Conservation (phyloP, 139 green algal species). For the Volvox reticuliferus region DNA sequence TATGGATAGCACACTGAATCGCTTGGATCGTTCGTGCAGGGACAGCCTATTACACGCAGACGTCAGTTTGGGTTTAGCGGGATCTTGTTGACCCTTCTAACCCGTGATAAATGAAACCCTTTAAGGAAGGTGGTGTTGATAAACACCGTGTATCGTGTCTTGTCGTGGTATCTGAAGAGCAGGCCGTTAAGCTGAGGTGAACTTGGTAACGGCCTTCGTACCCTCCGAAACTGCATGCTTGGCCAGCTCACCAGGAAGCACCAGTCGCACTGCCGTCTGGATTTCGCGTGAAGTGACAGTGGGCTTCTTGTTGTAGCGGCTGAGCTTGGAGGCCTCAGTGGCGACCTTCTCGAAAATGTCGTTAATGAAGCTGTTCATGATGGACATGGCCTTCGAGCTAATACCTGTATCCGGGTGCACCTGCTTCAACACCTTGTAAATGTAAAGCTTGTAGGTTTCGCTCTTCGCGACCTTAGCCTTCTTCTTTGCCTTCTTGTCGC, state of each 20-base stretch:
- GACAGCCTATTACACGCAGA: too few species aligned
- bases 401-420: constrained; percentile 98
- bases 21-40: too few species aligned
- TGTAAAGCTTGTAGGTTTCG: constrained; percentile 99
- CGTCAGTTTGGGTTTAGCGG: neutral
- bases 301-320: constrained; percentile 92
- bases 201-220: constrained; percentile 95
- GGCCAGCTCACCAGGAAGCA: constrained; percentile 91
- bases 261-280: constrained; percentile 90
- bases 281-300: constrained; percentile 92
- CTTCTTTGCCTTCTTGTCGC: constrained; percentile 23
- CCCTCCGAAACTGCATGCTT: constrained; percentile 90
- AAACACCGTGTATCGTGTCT: neutral
- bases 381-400: constrained; percentile 96
- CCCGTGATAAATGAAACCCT: neutral
- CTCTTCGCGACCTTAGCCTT: constrained; percentile 15
- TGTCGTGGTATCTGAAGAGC: neutral
- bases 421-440: constrained; percentile 96
- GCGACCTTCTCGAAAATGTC: constrained; percentile 94
- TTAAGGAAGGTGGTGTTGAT: neutral
- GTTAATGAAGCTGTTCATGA: constrained; percentile 99
- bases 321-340: constrained; percentile 78
- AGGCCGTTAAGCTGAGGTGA: constrained; percentile 65
- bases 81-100: neutral
- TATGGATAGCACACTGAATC: too few species aligned